Percentiles rank a stretch among this genome's conserved stretches.
These are phyloP conservation scores for Hevea brasiliensis DNA, from an alignment of 345 rosid species.

Conservation along the genomic window DNA sequence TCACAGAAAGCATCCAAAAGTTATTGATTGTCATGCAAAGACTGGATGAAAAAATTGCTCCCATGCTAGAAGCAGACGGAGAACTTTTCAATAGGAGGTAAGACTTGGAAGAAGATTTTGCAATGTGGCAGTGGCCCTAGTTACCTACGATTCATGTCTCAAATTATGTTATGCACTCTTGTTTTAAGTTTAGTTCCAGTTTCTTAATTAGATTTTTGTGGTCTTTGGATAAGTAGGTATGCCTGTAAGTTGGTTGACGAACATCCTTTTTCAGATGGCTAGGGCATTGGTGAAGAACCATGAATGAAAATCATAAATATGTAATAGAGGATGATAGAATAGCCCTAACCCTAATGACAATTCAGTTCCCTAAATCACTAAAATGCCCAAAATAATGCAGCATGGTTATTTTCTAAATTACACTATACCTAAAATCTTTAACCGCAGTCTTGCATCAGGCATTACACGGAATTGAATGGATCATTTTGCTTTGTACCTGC, in stretches of 20 bases:
- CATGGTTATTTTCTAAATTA: too few species aligned
- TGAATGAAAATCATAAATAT: too few species aligned
- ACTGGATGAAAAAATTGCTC: conserved; percentile 82
- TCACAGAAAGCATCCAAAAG: conserved; percentile 90
- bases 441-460: too few species aligned
- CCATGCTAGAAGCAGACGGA: conserved; percentile 83
- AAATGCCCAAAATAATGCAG: too few species aligned
- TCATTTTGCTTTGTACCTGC: neutral
- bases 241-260: neutral
- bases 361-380: too few species aligned
- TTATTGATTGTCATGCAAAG: conserved; percentile 93
- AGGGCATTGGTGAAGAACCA: too few species aligned
- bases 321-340: too few species aligned
- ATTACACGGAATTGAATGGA: neutral
- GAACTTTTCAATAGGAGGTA: conserved; percentile 88
- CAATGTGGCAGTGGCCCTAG: neutral
- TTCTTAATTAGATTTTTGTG: neutral
- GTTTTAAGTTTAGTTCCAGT: neutral
- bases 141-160: neutral
- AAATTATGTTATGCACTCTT: neutral
- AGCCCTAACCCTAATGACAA: too few species aligned
- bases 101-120: conserved; percentile 1
- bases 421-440: too few species aligned
- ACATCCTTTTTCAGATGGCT: neutral
- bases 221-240: neutral